phyloP scores from a whole-genome alignment of 306 rosid species.

The Quercus dentata region DNA sequence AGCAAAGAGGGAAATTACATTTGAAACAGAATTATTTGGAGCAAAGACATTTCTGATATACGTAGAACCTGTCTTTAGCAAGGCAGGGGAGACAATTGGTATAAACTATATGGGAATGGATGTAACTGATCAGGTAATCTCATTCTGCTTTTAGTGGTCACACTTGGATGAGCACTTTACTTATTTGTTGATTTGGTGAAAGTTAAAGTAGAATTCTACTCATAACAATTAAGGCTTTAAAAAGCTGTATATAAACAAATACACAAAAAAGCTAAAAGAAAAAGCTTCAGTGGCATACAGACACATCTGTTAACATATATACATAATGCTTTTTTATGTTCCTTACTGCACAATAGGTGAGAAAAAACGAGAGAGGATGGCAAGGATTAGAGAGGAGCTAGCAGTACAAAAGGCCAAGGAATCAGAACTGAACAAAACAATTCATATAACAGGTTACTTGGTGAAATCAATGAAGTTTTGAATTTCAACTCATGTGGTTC shows the following conservation, averaged over 20 bases:
- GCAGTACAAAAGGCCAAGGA: constrained; percentile 96
- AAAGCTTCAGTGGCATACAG: too few relatives aligned
- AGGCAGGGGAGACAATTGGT: constrained; percentile 87
- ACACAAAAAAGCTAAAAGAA: too few relatives aligned
- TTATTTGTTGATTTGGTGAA: too few relatives aligned
- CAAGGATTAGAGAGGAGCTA: constrained; percentile 77
- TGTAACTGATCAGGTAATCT: constrained; percentile 83
- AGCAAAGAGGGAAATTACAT: constrained; percentile 89
- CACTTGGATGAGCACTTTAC: not conserved
- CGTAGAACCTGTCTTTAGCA: constrained; percentile 92
- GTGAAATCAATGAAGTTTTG: constrained; percentile 3
- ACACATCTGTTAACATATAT: not conserved
- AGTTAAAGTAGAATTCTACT: too few relatives aligned
- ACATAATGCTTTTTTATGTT: constrained; percentile 1
- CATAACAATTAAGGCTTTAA: too few relatives aligned
- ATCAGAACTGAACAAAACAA: constrained; percentile 86
- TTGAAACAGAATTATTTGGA: constrained; percentile 83
- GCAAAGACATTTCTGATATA: constrained; percentile 82
- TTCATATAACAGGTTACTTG: constrained; percentile 80
- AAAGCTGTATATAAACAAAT: too few relatives aligned
- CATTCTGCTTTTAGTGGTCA: not conserved
- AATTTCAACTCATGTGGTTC: constrained; percentile 8
- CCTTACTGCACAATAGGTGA: constrained; percentile 46
- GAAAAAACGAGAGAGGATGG: constrained; percentile 93
- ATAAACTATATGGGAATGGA: constrained; percentile 98